Base-by-base conservation (phyloP, 2,329 filamentous ascomycete genomes). In the Alternaria sp. region DNA sequence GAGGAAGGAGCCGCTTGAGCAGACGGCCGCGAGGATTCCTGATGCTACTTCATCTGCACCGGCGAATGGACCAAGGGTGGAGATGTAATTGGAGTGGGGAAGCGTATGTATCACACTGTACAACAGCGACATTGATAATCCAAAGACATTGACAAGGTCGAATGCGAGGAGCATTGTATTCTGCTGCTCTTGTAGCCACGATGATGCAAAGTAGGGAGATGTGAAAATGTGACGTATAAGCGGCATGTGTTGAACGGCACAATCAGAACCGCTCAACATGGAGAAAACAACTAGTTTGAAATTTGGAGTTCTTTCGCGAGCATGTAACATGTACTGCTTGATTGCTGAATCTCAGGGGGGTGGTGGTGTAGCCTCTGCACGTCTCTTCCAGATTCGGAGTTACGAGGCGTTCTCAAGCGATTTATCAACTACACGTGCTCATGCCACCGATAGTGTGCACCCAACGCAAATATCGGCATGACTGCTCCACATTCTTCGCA, bases 1-100 rank as follows among this genome's bases (percentile, higher is more conserved):
- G 80, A 87, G 89, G 75, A 85, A 88, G 74, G 79, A 92, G 63
- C 85, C 87, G 34, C 81, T 84, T 1, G 78, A 81, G 54, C 57
- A 72, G 49, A 68, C 82, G 93, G 60, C 91, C 90, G 69, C 90
- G 92, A 77, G 92, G 85, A 2, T 97, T 87, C 74, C 82, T 85
- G 60, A 86, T 20, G 64, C 65, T 1, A 30, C 43, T 22, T 53
- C 62, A 18, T 2, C 16, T 34, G 38, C 18, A 3, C 27, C 41
- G 34, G 55, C 57, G 9, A 64, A 46, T 22, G 48, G 51, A 20
- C 43, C 63, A 4, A 27, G 65, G 5, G 65, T 67, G 5, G 52
- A 69, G 32, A 41, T 64, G 51, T 71, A 63, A 45, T 55, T 25
- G 8, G 43, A 62, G 18, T 9, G 1, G n/a, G 9, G 4, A 3